Evolutionary conservation across 139 green algal genomes (phyloP).

Genomic region (Ettlia oleoabundans): DNA sequence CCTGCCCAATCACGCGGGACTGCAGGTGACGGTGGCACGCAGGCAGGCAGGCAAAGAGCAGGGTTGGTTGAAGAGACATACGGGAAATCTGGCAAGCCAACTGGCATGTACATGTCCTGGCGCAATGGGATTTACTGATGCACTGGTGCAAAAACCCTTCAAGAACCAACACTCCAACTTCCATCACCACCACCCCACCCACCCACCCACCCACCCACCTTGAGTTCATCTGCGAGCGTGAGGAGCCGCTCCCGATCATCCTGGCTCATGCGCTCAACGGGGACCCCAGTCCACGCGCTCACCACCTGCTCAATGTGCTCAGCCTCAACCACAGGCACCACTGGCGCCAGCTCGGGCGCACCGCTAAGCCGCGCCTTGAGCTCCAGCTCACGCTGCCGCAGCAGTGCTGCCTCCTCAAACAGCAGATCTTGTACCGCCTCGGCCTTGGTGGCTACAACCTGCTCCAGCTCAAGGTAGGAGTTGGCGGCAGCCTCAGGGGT

Average conservation of each 20-base stretch:
- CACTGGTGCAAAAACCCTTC: too few relatives aligned
- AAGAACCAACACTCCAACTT: too few relatives aligned
- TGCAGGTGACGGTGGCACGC: neutral
- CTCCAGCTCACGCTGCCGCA: conserved; percentile 72
- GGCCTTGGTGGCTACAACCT: conserved; percentile 85
- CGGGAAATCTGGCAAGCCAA: too few relatives aligned
- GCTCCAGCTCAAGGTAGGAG: conserved; percentile 49
- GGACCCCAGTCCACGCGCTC: conserved; percentile 72
- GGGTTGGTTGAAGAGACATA: too few relatives aligned
- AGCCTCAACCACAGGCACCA: conserved; percentile 72
- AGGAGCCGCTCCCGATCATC: conserved; percentile 70
- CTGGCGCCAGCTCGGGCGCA: neutral
- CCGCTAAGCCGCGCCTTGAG: conserved; percentile 47
- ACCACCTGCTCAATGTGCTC: conserved; percentile 92
- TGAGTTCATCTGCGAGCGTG: conserved; percentile 59
- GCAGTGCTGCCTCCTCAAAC: conserved; percentile 89
- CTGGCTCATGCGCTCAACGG: conserved; percentile 63
- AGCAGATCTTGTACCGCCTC: conserved; percentile 68
- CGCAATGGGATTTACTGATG: too few relatives aligned
- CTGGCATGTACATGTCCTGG: too few relatives aligned
- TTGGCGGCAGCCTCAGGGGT: conserved; percentile 18
- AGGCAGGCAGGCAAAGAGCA: neutral
- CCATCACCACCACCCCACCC: neutral
- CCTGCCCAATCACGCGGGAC: conserved; percentile 77
- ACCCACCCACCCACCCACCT: conserved; percentile 29